phyloP scores from a whole-genome alignment of 177 flowering plant genomes.

The Vitis hybrid region DNA sequence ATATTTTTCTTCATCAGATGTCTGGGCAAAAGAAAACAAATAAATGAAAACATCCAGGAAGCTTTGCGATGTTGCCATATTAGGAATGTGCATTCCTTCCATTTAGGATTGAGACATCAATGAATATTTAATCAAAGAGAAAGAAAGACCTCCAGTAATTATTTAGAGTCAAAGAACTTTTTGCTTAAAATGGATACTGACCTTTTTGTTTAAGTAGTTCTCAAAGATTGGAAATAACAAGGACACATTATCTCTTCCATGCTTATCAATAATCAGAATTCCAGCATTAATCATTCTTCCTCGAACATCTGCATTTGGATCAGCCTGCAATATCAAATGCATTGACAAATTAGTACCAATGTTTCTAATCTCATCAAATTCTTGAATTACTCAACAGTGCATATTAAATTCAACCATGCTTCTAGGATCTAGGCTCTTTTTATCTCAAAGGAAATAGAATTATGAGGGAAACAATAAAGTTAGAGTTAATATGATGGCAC shows the following conservation, averaged over 20 bases:
- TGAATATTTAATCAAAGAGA: neutral
- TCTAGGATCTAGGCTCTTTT: too few relatives aligned
- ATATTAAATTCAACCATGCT: too few relatives aligned
- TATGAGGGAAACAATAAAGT: too few relatives aligned
- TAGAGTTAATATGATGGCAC: too few relatives aligned
- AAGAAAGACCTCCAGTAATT: constrained; percentile 3
- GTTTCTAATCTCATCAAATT: neutral
- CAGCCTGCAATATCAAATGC: constrained; percentile 66
- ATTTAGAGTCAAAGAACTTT: neutral
- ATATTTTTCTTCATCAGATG: constrained; percentile 89
- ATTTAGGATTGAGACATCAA: neutral
- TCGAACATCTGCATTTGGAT: constrained; percentile 90
- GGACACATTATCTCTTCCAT: constrained; percentile 86
- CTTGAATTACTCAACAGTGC: too few relatives aligned
- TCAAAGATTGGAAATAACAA: constrained; percentile 96
- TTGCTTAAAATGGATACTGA: constrained; percentile 10
- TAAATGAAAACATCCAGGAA: constrained; percentile 1
- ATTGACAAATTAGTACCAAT: neutral
- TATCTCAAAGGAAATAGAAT: too few relatives aligned
- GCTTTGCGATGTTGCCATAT: neutral
- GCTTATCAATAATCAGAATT: constrained; percentile 85
- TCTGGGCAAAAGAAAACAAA: constrained; percentile 37
- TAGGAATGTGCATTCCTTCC: neutral
- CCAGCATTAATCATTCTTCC: constrained; percentile 99
- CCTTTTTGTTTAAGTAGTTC: constrained; percentile 96